A percentile compares a stretch with the other conserved stretches of the same genome.
Conservation (phyloP, 2,329 filamentous ascomycete species). For the Rhynchosporium graminicola region DNA sequence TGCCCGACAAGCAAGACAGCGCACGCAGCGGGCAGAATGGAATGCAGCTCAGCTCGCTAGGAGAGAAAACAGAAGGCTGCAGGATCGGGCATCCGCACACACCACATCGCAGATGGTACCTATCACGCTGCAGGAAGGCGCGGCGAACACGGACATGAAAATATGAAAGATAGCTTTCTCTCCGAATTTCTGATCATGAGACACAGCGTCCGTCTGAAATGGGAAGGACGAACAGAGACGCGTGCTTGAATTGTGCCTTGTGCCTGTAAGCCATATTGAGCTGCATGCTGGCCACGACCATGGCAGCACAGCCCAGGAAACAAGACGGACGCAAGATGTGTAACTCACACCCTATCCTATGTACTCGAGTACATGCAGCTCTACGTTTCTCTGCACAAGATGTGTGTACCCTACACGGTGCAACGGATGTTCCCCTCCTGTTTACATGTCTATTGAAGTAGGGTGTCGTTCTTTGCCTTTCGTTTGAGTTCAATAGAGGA, state of each 20-base stretch:
- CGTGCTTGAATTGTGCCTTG: not conserved
- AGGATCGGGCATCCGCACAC: constrained; percentile 5
- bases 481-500: not conserved
- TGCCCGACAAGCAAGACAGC: constrained; percentile 11
- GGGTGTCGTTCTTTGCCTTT: not conserved
- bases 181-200: constrained; percentile 21
- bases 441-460: not conserved
- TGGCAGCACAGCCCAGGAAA: constrained; percentile 4
- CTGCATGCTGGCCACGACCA: constrained; percentile 12
- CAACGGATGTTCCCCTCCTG: not conserved
- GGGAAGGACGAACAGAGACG: constrained; percentile 11
- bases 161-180: constrained; percentile 2
- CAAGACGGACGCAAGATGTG: not conserved
- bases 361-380: not conserved
- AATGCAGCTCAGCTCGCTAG: constrained; percentile 26
- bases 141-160: constrained; percentile 2
- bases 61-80: constrained; percentile 23
- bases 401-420: not conserved
- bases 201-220: constrained; percentile 15
- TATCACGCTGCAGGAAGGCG: constrained; percentile 25
- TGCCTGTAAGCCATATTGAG: constrained; percentile 2
- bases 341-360: not conserved
- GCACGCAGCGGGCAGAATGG: constrained; percentile 10
- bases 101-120: constrained; percentile 25
- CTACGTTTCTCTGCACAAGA: too few relatives aligned